Conservation (phyloP, 1,139 yeast species). For the Groenewaldozyma sp. region DNA sequence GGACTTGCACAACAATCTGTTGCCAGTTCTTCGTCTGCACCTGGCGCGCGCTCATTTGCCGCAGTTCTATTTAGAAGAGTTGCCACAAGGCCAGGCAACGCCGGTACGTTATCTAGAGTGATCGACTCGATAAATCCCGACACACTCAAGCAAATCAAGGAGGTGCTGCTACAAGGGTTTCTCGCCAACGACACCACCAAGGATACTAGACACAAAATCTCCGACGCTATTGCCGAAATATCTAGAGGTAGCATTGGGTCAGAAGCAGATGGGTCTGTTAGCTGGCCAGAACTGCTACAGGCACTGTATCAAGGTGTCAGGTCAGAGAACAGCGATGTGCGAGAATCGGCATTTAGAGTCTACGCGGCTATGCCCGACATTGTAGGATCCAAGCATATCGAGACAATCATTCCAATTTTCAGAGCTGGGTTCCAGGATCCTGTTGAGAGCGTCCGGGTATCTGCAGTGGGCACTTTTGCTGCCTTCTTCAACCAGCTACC, state of each 20-base stretch:
- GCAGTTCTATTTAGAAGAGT: conserved; percentile 87
- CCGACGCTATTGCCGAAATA: conserved; percentile 91
- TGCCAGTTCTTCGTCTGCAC: conserved; percentile 45
- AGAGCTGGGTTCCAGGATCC: conserved; percentile 70
- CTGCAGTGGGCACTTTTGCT: conserved; percentile 88
- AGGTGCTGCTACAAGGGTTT: conserved; percentile 64
- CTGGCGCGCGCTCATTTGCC: conserved; percentile 48
- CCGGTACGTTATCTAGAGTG: conserved; percentile 59
- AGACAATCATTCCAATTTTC: conserved; percentile 55
- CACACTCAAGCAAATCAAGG: conserved; percentile 55
- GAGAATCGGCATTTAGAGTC: conserved; percentile 89
- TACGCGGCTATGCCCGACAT: conserved; percentile 77
- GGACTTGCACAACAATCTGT: conserved; percentile 80
- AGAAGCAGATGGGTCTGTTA: conserved; percentile 9
- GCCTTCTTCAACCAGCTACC: conserved; percentile 80
- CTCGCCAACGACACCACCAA: conserved; percentile 47
- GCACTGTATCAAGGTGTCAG: conserved; percentile 62
- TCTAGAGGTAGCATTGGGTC: conserved; percentile 36
- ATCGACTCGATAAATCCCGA: conserved; percentile 58
- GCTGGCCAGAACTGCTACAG: conserved; percentile 75
- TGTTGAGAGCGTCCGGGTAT: conserved; percentile 75
- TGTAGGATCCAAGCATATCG: conserved; percentile 38
- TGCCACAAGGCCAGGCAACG: conserved; percentile 65
- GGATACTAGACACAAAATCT: conserved; percentile 77
- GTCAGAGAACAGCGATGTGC: conserved; percentile 55